These are phyloP conservation scores for Davidsoniella eucalypti DNA, from an alignment of 2,329 filamentous ascomycete genomes.

Conservation along the genomic window DNA sequence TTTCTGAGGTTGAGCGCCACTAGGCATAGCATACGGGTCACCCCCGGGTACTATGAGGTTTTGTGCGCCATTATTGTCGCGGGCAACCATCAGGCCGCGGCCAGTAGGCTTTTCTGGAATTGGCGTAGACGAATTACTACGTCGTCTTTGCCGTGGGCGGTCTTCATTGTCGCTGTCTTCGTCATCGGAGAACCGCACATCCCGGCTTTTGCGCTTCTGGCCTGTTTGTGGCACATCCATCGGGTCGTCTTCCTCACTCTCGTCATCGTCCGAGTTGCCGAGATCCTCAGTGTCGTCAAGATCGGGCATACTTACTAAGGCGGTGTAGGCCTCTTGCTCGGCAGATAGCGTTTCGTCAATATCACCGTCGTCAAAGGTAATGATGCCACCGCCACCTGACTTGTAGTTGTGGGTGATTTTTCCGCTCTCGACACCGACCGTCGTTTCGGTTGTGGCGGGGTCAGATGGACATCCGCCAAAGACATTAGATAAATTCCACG, in stretches of 20 bases:
- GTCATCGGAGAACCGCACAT: constrained; percentile 53
- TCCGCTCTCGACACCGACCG: constrained; percentile 54
- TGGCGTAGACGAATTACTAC: constrained; percentile 69
- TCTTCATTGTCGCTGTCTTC: constrained; percentile 46
- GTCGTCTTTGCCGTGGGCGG: constrained; percentile 60
- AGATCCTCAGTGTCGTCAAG: constrained; percentile 59
- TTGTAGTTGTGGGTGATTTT: constrained; percentile 56
- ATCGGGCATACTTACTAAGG: constrained; percentile 81
- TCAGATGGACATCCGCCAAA: constrained; percentile 58
- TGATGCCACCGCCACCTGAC: constrained; percentile 67
- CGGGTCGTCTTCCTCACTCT: constrained; percentile 40
- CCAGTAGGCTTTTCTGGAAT: constrained; percentile 46
- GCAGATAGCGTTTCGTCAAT: constrained; percentile 63
- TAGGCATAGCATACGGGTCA: constrained; percentile 35
- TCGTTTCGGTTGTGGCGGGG: constrained; percentile 30
- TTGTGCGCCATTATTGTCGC: constrained; percentile 23
- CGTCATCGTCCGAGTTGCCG: constrained; percentile 40
- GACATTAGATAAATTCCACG: constrained; percentile 89
- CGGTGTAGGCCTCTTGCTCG: constrained; percentile 70
- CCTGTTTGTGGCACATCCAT: constrained; percentile 28
- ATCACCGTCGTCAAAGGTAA: constrained; percentile 93
- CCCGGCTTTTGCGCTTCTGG: constrained; percentile 65
- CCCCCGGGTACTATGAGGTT: constrained; percentile 27
- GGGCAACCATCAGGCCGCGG: constrained; percentile 41
- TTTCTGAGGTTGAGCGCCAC: constrained; percentile 35